Evolutionary conservation across 2,329 filamentous ascomycete species (phyloP).

Genomic region (Claviceps monticola): DNA sequence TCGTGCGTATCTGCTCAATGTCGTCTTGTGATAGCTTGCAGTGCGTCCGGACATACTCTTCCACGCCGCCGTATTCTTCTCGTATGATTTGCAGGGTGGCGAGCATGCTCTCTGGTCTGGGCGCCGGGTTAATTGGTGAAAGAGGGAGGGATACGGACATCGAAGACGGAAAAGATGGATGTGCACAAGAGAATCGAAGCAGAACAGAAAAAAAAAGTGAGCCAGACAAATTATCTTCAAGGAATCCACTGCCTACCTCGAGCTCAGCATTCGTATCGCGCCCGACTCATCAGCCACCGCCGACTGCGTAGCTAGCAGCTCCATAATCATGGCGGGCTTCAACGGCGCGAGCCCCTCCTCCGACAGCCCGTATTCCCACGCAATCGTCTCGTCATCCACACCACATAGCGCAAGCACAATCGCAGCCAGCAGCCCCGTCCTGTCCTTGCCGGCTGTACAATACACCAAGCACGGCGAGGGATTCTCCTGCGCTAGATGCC

Average conservation of each 20-base stretch:
- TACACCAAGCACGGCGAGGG: conserved; percentile 47
- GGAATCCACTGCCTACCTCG: conserved; percentile 17
- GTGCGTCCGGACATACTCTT: conserved; percentile 45
- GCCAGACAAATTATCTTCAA: too few species aligned
- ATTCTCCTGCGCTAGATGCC: conserved; percentile 34
- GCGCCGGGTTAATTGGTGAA: neutral
- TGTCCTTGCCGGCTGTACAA: conserved; percentile 66
- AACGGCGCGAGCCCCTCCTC: conserved; percentile 44
- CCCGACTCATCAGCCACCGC: conserved; percentile 30
- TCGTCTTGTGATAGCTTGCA: conserved; percentile 44
- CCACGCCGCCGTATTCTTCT: conserved; percentile 46
- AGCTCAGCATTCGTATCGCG: conserved; percentile 31
- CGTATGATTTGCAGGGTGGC: conserved; percentile 40
- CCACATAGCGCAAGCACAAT: conserved; percentile 51
- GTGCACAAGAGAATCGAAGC: neutral
- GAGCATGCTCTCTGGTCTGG: conserved; percentile 31
- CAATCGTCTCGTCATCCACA: conserved; percentile 44
- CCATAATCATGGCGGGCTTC: conserved; percentile 34
- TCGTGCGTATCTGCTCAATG: conserved; percentile 37
- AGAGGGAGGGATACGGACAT: neutral
- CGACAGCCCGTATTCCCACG: conserved; percentile 55
- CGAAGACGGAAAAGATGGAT: conserved; percentile 7
- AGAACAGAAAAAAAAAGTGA: neutral
- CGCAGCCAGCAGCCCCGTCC: conserved; percentile 58
- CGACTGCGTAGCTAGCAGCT: conserved; percentile 35